Conservation (phyloP, 495 filamentous ascomycete genomes). For the Oidiodendron maius region DNA sequence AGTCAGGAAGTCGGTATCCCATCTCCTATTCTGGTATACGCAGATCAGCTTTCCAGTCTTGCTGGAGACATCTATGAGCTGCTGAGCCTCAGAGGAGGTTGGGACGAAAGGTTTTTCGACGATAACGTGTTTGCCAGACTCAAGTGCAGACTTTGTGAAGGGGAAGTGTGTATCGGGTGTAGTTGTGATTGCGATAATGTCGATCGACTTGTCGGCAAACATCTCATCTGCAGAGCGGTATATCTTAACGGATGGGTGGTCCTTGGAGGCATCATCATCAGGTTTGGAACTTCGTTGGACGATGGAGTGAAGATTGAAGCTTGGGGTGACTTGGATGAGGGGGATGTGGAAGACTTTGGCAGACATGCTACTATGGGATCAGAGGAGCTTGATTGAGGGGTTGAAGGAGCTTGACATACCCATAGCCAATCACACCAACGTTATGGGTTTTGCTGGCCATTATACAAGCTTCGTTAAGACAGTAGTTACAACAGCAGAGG, state of each 20-base stretch:
- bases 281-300: constrained; percentile 70
- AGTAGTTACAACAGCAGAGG: too few relatives aligned
- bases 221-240: constrained; percentile 57
- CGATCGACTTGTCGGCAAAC: constrained; percentile 57
- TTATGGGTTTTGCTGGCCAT: constrained; percentile 36
- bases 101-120: constrained; percentile 89
- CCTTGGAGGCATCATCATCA: constrained; percentile 56
- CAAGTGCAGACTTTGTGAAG: constrained; percentile 59
- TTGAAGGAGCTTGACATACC: constrained; percentile 23
- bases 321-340: constrained; percentile 60
- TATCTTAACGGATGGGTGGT: constrained; percentile 60
- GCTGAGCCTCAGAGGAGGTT: constrained; percentile 61
- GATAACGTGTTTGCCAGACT: constrained; percentile 75
- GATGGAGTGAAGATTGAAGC: constrained; percentile 67
- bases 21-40: constrained; percentile 87
- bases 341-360: constrained; percentile 91
- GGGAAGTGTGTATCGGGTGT: constrained; percentile 70
- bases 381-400: constrained; percentile 14
- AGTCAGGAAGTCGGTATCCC: constrained; percentile 80
- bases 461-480: not conserved
- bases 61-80: constrained; percentile 60
- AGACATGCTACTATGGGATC: constrained; percentile 50
- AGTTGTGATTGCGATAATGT: constrained; percentile 71
- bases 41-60: constrained; percentile 57
- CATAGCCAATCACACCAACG: constrained; percentile 49